Evolutionary conservation across 2,329 filamentous ascomycete species (phyloP).

Genomic region (Diaporthe sp.): DNA sequence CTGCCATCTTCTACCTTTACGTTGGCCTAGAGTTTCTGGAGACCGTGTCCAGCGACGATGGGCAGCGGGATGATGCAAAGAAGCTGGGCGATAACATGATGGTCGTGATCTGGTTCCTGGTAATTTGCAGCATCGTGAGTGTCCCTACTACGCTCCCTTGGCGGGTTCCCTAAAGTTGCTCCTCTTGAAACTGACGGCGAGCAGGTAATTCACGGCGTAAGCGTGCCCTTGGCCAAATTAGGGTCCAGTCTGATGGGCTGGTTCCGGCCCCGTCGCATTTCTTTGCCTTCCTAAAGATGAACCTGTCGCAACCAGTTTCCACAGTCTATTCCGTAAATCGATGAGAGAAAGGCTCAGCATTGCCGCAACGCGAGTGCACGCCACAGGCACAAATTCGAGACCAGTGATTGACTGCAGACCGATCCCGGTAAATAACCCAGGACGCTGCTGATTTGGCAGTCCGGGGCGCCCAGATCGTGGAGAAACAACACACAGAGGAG

Average conservation of each 20-base stretch:
- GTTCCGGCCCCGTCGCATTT: neutral
- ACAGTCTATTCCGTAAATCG: neutral
- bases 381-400: neutral
- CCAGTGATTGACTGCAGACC: neutral
- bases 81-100: conserved; percentile 74
- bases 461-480: too few relatives aligned
- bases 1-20: conserved; percentile 91
- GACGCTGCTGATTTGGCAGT: too few relatives aligned
- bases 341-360: neutral
- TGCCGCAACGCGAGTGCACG: too few relatives aligned
- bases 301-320: neutral
- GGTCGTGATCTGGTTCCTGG: conserved; percentile 89
- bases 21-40: conserved; percentile 81
- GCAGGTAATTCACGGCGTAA: conserved; percentile 83
- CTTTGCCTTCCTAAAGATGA: neutral
- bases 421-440: too few relatives aligned
- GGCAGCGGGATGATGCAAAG: conserved; percentile 67
- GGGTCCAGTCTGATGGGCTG: conserved; percentile 62
- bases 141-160: conserved; percentile 39
- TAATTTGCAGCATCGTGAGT: conserved; percentile 84
- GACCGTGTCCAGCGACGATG: conserved; percentile 65
- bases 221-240: conserved; percentile 81
- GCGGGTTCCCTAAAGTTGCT: neutral
- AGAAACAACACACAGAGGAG: too few relatives aligned
- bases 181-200: neutral